phyloP scores from a whole-genome alignment of 129 eudicot genomes.

The Pseudognaphalium luteoalbum region DNA sequence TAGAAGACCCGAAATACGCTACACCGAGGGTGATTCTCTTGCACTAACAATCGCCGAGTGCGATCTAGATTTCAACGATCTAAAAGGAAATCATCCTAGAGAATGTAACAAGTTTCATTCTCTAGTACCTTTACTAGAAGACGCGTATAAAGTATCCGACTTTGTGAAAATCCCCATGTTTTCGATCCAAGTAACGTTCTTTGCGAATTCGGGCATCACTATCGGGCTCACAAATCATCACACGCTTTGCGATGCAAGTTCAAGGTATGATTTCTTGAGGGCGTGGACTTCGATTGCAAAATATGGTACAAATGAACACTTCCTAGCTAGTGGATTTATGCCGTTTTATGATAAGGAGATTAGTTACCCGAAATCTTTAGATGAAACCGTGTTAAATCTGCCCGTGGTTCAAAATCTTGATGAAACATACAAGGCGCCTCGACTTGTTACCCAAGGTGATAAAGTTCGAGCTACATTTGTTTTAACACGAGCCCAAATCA shows the following conservation, averaged over 20 bases:
- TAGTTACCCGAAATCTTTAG: slow-evolving; percentile 23
- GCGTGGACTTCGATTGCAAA: slow-evolving; percentile 46
- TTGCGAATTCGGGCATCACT: slow-evolving; percentile 43
- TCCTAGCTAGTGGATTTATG: slow-evolving; percentile 5
- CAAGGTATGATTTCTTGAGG: slow-evolving; percentile 22
- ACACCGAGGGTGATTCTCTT: slow-evolving; percentile 41
- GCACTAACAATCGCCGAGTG: slow-evolving; percentile 36
- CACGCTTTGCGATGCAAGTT: slow-evolving; percentile 39
- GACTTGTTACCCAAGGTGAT: neutral
- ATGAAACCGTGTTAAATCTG: slow-evolving; percentile 9
- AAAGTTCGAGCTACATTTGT: slow-evolving; percentile 41
- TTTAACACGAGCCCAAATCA: slow-evolving; percentile 25
- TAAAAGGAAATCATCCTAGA: slow-evolving; percentile 38
- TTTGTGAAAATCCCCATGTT: slow-evolving; percentile 29
- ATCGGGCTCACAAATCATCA: slow-evolving; percentile 46
- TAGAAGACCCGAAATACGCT: slow-evolving; percentile 33
- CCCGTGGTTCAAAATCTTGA: neutral
- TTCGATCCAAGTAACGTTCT: slow-evolving; percentile 46
- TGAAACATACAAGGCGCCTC: slow-evolving; percentile 11
- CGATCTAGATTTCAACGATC: slow-evolving; percentile 33
- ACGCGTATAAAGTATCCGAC: neutral
- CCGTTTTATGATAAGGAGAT: slow-evolving; percentile 43
- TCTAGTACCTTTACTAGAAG: slow-evolving; percentile 32
- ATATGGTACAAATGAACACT: slow-evolving; percentile 21
- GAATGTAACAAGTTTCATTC: slow-evolving; percentile 38